Conservation (phyloP, 192 early-diverging fungal species). For the Entomortierella chlamydospora region DNA sequence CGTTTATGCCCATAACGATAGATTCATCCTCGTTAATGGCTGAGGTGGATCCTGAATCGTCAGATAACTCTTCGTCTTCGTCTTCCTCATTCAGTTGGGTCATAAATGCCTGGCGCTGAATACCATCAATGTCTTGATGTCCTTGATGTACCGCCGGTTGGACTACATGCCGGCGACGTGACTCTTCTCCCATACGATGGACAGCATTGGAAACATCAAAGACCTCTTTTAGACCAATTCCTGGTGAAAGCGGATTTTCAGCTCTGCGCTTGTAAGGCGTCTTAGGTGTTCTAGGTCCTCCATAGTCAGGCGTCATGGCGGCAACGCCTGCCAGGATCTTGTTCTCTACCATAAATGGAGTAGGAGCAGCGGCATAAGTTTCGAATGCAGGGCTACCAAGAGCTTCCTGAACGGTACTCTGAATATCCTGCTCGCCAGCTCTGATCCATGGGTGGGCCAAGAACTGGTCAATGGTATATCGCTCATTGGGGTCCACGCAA, state of each 20-base stretch:
- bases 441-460: slow-evolving; percentile 84
- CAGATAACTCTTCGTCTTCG: slow-evolving; percentile 9
- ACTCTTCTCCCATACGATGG: slow-evolving; percentile 78
- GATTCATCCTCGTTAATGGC: slow-evolving; percentile 23
- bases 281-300: slow-evolving; percentile 25
- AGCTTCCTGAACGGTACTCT: too few relatives aligned
- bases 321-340: slow-evolving; percentile 29
- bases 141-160: slow-evolving; percentile 3
- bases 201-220: slow-evolving; percentile 84
- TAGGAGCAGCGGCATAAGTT: not conserved
- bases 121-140: slow-evolving; percentile 28
- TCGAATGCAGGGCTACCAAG: slow-evolving; percentile 1
- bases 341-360: slow-evolving; percentile 40
- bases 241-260: slow-evolving; percentile 64
- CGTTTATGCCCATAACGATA: slow-evolving; percentile 7
- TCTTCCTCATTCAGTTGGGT: slow-evolving; percentile 43
- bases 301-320: slow-evolving; percentile 17
- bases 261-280: slow-evolving; percentile 58
- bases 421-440: slow-evolving; percentile 23
- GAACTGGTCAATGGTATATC: slow-evolving; percentile 85
- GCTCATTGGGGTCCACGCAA: slow-evolving; percentile 73
- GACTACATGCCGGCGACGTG: slow-evolving; percentile 37
- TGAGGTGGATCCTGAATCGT: slow-evolving; percentile 9
- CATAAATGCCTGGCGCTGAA: slow-evolving; percentile 51
- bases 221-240: slow-evolving; percentile 72